Evolutionary conservation across 2,329 filamentous ascomycete genomes (phyloP).

Genomic region (Lizonia empirigonia): DNA sequence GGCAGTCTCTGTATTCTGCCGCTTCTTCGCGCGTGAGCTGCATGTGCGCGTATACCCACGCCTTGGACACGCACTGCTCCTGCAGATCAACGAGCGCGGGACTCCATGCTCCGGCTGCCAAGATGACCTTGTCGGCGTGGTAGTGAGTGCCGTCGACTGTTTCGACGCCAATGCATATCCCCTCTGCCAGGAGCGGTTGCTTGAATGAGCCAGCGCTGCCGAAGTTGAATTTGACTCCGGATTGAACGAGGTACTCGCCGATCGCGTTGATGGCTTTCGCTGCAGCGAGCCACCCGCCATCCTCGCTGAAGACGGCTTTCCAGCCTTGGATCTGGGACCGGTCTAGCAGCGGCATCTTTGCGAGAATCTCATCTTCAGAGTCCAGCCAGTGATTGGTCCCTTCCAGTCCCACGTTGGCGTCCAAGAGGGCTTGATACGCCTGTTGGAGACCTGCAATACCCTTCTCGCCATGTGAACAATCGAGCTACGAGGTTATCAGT

Average conservation of each 20-base stretch:
- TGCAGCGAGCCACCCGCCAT: slow-evolving; percentile 57
- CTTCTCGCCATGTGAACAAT: slow-evolving; percentile 46
- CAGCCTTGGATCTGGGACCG: slow-evolving; percentile 53
- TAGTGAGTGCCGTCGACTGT: slow-evolving; percentile 52
- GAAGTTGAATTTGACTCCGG: slow-evolving; percentile 53
- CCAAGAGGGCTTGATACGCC: slow-evolving; percentile 47
- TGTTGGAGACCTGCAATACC: slow-evolving; percentile 44
- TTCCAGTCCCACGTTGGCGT: slow-evolving; percentile 42
- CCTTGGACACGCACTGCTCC: slow-evolving; percentile 56
- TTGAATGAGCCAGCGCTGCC: slow-evolving; percentile 54
- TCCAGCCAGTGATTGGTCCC: slow-evolving; percentile 53
- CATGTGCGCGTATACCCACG: slow-evolving; percentile 62
- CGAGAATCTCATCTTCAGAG: slow-evolving; percentile 52
- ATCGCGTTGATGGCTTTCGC: slow-evolving; percentile 56
- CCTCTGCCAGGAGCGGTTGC: slow-evolving; percentile 48
- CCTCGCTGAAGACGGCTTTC: slow-evolving; percentile 53
- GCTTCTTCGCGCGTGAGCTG: slow-evolving; percentile 57
- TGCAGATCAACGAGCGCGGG: slow-evolving; percentile 35
- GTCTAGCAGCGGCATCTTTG: slow-evolving; percentile 49
- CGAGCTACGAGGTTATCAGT: slow-evolving; percentile 28
- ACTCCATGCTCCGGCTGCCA: slow-evolving; percentile 50
- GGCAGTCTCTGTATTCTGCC: slow-evolving; percentile 56
- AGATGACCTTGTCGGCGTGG: slow-evolving; percentile 52
- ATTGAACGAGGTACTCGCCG: slow-evolving; percentile 45
- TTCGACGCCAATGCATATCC: slow-evolving; percentile 51